Evolutionary conservation across 805 yeast species (phyloP).

Genomic region (Ogataea paradorogensis): DNA sequence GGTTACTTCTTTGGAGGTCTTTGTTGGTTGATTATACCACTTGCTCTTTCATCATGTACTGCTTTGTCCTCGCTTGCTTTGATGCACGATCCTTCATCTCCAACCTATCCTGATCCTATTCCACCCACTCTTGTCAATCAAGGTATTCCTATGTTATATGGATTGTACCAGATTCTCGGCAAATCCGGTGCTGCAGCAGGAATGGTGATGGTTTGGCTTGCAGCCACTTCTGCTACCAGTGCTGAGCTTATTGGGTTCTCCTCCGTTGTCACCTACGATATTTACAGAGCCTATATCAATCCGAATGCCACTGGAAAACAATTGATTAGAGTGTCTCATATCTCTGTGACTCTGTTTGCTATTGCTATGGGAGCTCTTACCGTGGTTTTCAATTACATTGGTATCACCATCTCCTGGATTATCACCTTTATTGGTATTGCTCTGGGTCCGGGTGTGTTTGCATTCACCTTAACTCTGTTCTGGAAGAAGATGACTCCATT

Average conservation of each 20-base stretch:
- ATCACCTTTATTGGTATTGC: slow-evolving; percentile 47
- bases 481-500: slow-evolving; percentile 38
- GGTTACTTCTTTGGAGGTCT: slow-evolving; percentile 34
- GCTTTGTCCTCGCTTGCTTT: slow-evolving; percentile 37
- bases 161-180: slow-evolving; percentile 35
- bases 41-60: slow-evolving; percentile 30
- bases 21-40: slow-evolving; percentile 34
- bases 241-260: slow-evolving; percentile 43
- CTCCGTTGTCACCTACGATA: slow-evolving; percentile 39
- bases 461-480: slow-evolving; percentile 43
- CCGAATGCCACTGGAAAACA: slow-evolving; percentile 39
- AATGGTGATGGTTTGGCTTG: slow-evolving; percentile 38
- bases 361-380: slow-evolving; percentile 39
- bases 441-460: slow-evolving; percentile 50
- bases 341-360: slow-evolving; percentile 40
- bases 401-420: slow-evolving; percentile 41
- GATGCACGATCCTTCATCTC: slow-evolving; percentile 31
- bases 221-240: slow-evolving; percentile 41
- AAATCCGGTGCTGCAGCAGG: slow-evolving; percentile 42
- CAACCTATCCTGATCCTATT: slow-evolving; percentile 42
- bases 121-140: slow-evolving; percentile 37
- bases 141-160: slow-evolving; percentile 39
- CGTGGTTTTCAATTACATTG: slow-evolving; percentile 39
- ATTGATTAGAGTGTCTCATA: slow-evolving; percentile 36
- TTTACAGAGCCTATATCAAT: slow-evolving; percentile 38